Evolutionary conservation across 129 eudicot genomes (phyloP), one percentile per base, ranked within the genome.

Genomic region (Tagetes erecta): DNA sequence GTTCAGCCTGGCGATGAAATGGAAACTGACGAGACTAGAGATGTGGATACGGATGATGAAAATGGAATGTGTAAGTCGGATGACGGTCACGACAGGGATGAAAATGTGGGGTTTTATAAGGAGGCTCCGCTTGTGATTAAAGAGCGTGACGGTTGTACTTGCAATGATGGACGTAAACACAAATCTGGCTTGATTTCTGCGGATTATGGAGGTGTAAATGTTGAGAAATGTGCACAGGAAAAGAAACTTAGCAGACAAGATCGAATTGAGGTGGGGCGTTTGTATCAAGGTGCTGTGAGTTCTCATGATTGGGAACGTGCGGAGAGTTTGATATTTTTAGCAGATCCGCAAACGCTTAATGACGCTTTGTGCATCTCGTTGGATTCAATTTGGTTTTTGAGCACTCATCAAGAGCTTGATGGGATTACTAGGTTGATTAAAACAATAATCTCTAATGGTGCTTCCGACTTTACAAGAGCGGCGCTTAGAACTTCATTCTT

Each of bases 401-500:
- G 92, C 71, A 84, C 92, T 39, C 89, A 84, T 33, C 81, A 84
- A 50, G 98, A 87, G 78, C 73, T 90, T 35, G 80, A 75, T 63
- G 96, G 96, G 51, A 88, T 90, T 36, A 90, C 91, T 1, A 89
- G 92, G 50, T 55, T 90, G 66, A 90, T 93, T 76, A 87, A 83
- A 83, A 90, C 88, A 68, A 83, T 90, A 34, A 86, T 93, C 53
- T 76, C 89, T 8, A 90, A 86, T 75, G 98, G 98, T 47, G 98
- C 98, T 27, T 87, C 73, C 60, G 98, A 93, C 82, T 93, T 93
- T 76, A 93, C 96, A 31, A 81, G 98, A 80, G 98, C 98, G 12
- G 98, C 97, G 12, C 91, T 93, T 35, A 84, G 98, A 80, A 93
- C 97, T 76, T 93, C 98, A 0, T 93, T 93, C 74, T 91, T 93